These are phyloP conservation scores for Penicillium sp. DNA, from an alignment of 2,329 filamentous ascomycete species.

Conservation along the genomic window DNA sequence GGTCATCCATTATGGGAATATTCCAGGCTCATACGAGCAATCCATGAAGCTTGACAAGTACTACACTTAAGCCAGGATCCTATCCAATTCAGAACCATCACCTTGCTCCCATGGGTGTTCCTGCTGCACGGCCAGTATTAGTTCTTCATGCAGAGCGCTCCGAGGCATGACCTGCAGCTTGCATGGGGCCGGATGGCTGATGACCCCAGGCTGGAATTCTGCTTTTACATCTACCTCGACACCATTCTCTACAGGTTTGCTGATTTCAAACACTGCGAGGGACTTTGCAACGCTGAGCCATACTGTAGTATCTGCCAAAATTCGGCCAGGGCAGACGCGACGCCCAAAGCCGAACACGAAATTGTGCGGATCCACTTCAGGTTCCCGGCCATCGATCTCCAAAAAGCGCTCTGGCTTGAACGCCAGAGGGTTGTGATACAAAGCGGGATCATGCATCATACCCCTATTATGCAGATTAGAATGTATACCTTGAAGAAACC, in stretches of 20 bases:
- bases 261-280: slow-evolving; percentile 19
- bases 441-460: slow-evolving; percentile 40
- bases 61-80: neutral
- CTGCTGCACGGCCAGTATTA: neutral
- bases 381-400: slow-evolving; percentile 22
- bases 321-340: slow-evolving; percentile 21
- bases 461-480: slow-evolving; percentile 27
- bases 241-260: slow-evolving; percentile 14
- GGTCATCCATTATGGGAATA: neutral
- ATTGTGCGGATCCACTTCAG: slow-evolving; percentile 40
- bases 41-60: neutral
- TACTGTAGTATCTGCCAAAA: slow-evolving; percentile 19
- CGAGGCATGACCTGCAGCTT: neutral
- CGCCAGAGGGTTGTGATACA: slow-evolving; percentile 36
- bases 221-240: slow-evolving; percentile 9
- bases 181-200: slow-evolving; percentile 41
- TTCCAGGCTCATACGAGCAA: neutral
- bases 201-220: slow-evolving; percentile 16
- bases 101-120: neutral
- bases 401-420: slow-evolving; percentile 50
- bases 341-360: slow-evolving; percentile 26
- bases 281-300: slow-evolving; percentile 19
- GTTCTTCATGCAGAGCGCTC: neutral
- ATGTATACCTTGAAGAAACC: neutral
- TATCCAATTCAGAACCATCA: neutral